These are phyloP conservation scores for Kwoniella sp. DNA, from an alignment of 768 basidiomycete species.

Conservation along the genomic window DNA sequence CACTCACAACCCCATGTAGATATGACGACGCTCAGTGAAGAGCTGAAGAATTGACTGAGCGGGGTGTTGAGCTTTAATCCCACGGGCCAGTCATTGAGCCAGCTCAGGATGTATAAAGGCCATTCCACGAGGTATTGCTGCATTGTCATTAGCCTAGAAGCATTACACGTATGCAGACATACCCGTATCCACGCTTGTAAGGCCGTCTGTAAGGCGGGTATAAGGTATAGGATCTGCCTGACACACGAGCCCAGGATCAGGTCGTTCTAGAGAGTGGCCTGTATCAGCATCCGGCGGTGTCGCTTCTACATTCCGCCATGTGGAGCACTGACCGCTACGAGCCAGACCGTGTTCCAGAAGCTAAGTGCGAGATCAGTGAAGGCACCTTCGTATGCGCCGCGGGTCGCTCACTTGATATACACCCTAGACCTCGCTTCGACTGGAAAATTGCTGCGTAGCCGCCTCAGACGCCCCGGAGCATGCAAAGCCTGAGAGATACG, in stretches of 20 bases:
- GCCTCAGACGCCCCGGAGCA: conserved; percentile 53
- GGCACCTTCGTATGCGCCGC: neutral
- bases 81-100: conserved; percentile 94
- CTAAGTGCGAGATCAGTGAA: conserved; percentile 50
- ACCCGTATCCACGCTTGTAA: too few species aligned
- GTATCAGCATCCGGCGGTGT: too few species aligned
- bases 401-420: conserved; percentile 62
- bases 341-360: conserved; percentile 88
- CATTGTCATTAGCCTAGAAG: too few species aligned
- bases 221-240: conserved; percentile 68
- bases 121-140: conserved; percentile 54
- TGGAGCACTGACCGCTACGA: conserved; percentile 61
- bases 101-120: conserved; percentile 60
- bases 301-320: too few species aligned
- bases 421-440: conserved; percentile 54
- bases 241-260: conserved; percentile 74
- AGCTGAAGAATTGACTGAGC: conserved; percentile 78
- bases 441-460: conserved; percentile 44
- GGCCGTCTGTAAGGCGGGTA: conserved; percentile 61
- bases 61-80: conserved; percentile 95
- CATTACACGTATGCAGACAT: too few species aligned
- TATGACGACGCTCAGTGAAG: conserved; percentile 63
- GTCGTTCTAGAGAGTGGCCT: too few species aligned
- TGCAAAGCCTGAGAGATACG: conserved; percentile 57
- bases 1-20: conserved; percentile 68